Base-by-base conservation (phyloP, 768 basidiomycete species). In the Sporobolomyces pararoseus region DNA sequence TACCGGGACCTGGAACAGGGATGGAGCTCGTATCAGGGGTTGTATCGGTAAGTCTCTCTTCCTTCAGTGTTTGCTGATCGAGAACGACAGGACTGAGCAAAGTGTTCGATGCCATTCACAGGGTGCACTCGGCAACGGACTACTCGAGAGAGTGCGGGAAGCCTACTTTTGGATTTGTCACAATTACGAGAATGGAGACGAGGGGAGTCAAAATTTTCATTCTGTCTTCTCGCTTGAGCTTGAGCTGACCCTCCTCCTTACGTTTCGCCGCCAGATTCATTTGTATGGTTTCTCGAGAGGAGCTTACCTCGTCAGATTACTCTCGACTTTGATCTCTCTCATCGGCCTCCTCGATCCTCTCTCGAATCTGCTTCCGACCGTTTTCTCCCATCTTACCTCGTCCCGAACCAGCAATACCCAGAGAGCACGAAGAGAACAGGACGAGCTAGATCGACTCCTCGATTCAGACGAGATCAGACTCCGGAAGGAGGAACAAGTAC, bases 241-340 rank as follows among this genome's bases (percentile, higher is more conserved):
- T 42, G 39, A 42, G 17, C 17, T 42, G 19, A 25, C 23, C n/a
- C n/a, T 23, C 29, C 9, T n/a, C 29, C 17, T 29, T 27, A 32
- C 7, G 7, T 32, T 31, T 32, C 16, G 27, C 44, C n/a, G n/a
- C n/a, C n/a, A 72, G 61, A 63, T 76, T 29, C 52, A 55, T 10
- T 63, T 75, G 46, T 68, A 73, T 35, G 71, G 74, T 7, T 75
- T 75, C 53, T 74, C 74, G 7, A 65, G 74, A 10, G 74, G 75
- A 3, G 75, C 68, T 10, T 76, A 75, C 60, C 61, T 66, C 50
- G 63, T 54, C 12, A 68, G 75, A 31, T 66, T 72, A 7, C 39
- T 76, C 31, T 31, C 68, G 10, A 44, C 66, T 4, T 57, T 76
- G 59, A 59, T 76, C 52, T 42, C 63, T 44, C 62, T 63, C 5